phyloP scores from a whole-genome alignment of 768 basidiomycete species.

The Xerocomellus chrysenteron region DNA sequence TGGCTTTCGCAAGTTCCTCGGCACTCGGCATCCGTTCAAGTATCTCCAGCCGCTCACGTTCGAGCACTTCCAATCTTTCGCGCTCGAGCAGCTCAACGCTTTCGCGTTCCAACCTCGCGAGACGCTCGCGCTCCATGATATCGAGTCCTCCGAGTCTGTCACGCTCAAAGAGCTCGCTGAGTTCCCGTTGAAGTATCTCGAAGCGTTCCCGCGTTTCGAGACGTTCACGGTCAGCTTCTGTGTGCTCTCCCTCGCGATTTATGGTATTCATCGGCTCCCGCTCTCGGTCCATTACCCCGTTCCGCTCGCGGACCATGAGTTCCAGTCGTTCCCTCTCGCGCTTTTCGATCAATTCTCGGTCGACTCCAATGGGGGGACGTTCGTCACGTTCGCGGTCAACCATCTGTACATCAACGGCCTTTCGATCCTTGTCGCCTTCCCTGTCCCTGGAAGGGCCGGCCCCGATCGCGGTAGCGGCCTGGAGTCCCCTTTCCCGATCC shows the following conservation, averaged over 20 bases:
- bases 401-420: constrained; percentile 11
- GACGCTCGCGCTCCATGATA: constrained; percentile 29
- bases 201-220: constrained; percentile 25
- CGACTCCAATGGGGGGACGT: constrained; percentile 11
- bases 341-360: constrained; percentile 24
- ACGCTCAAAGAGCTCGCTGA: constrained; percentile 29
- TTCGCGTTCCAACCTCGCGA: constrained; percentile 31
- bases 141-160: constrained; percentile 32
- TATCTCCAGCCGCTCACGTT: constrained; percentile 32
- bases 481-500: constrained; percentile 31
- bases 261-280: constrained; percentile 15
- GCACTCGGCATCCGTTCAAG: constrained; percentile 33
- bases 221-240: constrained; percentile 28
- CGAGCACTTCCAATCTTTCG: constrained; percentile 29
- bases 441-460: constrained; percentile 19
- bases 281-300: constrained; percentile 13
- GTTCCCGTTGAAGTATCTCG: constrained; percentile 36
- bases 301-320: constrained; percentile 22
- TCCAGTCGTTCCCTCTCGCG: constrained; percentile 31
- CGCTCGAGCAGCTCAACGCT: constrained; percentile 29
- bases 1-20: constrained; percentile 33
- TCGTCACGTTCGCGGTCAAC: constrained; percentile 25
- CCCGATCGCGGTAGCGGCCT: constrained; percentile 7
- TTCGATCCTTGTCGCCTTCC: constrained; percentile 26
- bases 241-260: constrained; percentile 22